Evolutionary conservation across 2,329 filamentous ascomycete species (phyloP).

Genomic region (Acrodontium crateriforme): DNA sequence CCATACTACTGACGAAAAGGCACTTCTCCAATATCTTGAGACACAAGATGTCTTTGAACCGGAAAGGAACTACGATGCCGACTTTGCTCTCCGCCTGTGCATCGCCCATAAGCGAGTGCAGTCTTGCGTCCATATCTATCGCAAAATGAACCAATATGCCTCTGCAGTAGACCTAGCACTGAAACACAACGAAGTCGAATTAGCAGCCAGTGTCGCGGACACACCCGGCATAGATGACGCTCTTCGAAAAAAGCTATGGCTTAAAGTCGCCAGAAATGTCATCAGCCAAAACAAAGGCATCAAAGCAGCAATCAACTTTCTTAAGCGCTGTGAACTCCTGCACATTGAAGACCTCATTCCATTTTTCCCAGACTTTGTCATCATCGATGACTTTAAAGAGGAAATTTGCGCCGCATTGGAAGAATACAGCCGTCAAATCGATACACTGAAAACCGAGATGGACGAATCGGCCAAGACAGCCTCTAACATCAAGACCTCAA

Average conservation of each 20-base stretch:
- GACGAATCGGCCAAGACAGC: conserved; percentile 84
- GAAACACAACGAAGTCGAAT: conserved; percentile 76
- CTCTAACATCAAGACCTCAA: conserved; percentile 79
- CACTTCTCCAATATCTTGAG: conserved; percentile 77
- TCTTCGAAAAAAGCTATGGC: conserved; percentile 86
- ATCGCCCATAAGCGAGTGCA: conserved; percentile 89
- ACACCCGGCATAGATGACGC: conserved; percentile 59
- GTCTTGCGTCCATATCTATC: conserved; percentile 95
- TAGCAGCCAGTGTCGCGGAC: conserved; percentile 81
- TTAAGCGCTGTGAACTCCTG: conserved; percentile 79
- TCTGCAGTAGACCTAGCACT: conserved; percentile 88
- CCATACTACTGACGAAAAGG: conserved; percentile 67
- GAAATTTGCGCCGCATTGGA: conserved; percentile 91
- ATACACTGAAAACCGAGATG: conserved; percentile 82
- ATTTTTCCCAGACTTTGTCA: conserved; percentile 96
- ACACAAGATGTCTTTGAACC: conserved; percentile 61
- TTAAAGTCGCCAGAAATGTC: conserved; percentile 86
- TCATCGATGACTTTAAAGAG: conserved; percentile 98
- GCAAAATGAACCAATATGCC: conserved; percentile 84
- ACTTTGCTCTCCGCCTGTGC: conserved; percentile 89
- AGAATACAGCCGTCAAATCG: conserved; percentile 84
- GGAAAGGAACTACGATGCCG: conserved; percentile 78
- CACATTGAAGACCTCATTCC: conserved; percentile 94
- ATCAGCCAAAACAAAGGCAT: conserved; percentile 78
- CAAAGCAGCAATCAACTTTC: conserved; percentile 75